Percentiles rank a stretch among this genome's conserved stretches.
Evolutionary conservation across 176 grass and related monocot genomes (phyloP).

Genomic region (Chloris gayana): DNA sequence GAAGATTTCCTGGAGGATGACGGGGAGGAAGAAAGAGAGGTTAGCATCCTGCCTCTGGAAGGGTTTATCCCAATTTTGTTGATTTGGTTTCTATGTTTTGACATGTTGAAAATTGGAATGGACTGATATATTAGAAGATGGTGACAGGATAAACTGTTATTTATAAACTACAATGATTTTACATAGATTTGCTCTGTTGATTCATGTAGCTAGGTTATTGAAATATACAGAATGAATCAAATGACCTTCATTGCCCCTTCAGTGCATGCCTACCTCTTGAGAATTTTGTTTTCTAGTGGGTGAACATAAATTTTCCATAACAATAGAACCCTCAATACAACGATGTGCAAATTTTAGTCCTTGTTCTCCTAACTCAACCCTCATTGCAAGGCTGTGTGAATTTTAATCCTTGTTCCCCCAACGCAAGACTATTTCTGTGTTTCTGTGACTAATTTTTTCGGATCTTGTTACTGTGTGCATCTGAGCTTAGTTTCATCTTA

Average conservation of each 20-base stretch:
- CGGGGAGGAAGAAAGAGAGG: slow-evolving; percentile 93
- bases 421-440: neutral
- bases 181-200: neutral
- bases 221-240: neutral
- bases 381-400: neutral
- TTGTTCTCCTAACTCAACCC: neutral
- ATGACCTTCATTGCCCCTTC: neutral
- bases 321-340: neutral
- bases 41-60: slow-evolving; percentile 20
- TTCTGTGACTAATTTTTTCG: neutral
- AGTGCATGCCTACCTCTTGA: neutral
- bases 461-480: slow-evolving; percentile 2
- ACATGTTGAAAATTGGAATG: neutral
- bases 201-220: neutral
- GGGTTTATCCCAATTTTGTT: neutral
- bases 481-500: slow-evolving; percentile 37
- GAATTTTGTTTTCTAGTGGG: neutral
- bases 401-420: neutral
- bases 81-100: neutral
- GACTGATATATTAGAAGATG: slow-evolving; percentile 4
- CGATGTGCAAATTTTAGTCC: neutral
- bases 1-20: slow-evolving; percentile 82
- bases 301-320: neutral
- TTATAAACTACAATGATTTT: neutral
- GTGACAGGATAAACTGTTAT: neutral